These are phyloP conservation scores for Syzygium syzygioides DNA, from an alignment of 441 rosid genomes.

Conservation along the genomic window DNA sequence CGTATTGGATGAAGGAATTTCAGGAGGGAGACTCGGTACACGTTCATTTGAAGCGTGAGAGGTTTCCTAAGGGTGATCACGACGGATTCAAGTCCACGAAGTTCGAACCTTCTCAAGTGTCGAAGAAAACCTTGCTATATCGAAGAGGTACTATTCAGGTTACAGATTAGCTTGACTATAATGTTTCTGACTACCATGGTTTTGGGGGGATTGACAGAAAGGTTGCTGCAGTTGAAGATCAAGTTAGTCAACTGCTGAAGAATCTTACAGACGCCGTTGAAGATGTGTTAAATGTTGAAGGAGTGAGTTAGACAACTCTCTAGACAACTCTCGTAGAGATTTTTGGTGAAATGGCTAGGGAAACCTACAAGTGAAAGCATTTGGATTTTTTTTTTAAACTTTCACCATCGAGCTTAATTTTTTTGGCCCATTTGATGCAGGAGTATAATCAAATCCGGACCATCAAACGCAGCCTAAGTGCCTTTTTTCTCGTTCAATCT, in stretches of 20 bases:
- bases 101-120: not conserved
- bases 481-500: not conserved
- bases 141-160: not conserved
- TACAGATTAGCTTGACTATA: not conserved
- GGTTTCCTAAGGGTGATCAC: not conserved
- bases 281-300: not conserved
- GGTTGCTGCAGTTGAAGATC: not conserved
- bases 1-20: not conserved
- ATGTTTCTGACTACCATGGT: not conserved
- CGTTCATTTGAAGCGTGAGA: not conserved
- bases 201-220: not conserved
- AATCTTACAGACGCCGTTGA: not conserved
- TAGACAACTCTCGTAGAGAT: not conserved
- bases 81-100: not conserved
- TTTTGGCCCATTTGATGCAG: not conserved
- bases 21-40: not conserved
- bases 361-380: not conserved
- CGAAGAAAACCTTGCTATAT: not conserved
- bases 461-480: not conserved
- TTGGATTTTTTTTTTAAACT: not conserved
- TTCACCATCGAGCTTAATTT: not conserved
- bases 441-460: not conserved
- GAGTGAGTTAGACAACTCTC: not conserved
- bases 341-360: not conserved
- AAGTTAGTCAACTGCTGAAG: not conserved